Conservation (phyloP, 768 basidiomycete species). For the Lyophyllum shimeji region DNA sequence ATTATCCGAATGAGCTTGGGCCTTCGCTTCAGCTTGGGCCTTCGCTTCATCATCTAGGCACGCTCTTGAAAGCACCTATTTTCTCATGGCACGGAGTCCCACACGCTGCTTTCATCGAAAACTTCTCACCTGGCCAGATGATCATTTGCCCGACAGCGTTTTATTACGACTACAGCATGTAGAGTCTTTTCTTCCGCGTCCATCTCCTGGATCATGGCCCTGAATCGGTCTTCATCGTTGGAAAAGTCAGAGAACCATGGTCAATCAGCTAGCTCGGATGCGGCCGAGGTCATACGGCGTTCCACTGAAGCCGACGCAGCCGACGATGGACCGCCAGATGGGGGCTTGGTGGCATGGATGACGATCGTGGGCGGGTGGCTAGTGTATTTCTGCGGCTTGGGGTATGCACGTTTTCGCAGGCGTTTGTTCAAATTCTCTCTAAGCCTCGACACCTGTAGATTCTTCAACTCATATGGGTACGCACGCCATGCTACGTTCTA, state of each 20-base stretch:
- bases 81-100: not conserved
- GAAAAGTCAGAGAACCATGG: not conserved
- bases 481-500: not conserved
- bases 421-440: not conserved
- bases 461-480: slow-evolving; percentile 19
- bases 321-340: slow-evolving; percentile 5
- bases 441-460: not conserved
- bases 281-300: not conserved
- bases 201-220: not conserved
- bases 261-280: not conserved
- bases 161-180: not conserved
- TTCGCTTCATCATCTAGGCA: not conserved
- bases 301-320: not conserved
- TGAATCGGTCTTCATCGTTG: not conserved
- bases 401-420: not conserved
- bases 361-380: slow-evolving; percentile 17
- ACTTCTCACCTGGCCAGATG: not conserved
- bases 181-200: no score
- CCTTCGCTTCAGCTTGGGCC: not conserved
- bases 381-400: slow-evolving; percentile 17
- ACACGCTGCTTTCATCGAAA: not conserved
- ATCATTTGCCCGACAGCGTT: no score
- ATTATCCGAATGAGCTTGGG: not conserved
- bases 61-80: not conserved
- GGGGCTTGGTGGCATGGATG: slow-evolving; percentile 14